Evolutionary conservation across 805 yeast species (phyloP).

Genomic region (Candida tibetensis): DNA sequence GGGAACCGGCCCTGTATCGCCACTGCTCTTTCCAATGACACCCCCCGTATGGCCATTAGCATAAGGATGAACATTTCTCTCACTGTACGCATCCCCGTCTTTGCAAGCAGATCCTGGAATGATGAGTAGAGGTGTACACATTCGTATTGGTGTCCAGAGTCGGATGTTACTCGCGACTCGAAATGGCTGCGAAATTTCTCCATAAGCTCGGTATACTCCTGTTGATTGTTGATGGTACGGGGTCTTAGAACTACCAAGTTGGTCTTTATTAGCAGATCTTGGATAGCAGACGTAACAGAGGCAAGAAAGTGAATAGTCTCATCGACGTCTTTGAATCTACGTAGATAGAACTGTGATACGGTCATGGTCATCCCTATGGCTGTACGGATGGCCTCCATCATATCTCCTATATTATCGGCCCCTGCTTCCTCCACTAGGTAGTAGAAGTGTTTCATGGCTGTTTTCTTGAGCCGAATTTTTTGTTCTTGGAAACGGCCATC

Average conservation of each 20-base stretch:
- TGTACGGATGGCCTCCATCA: conserved; percentile 70
- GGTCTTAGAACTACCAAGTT: conserved; percentile 53
- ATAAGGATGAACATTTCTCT: conserved; percentile 72
- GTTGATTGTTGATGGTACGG: conserved; percentile 45
- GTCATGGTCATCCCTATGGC: conserved; percentile 70
- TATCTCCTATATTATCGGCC: conserved; percentile 33
- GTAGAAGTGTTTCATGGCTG: conserved; percentile 64
- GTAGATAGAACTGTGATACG: conserved; percentile 62
- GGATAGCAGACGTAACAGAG: conserved; percentile 46
- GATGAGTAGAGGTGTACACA: conserved; percentile 34
- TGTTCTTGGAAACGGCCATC: conserved; percentile 93
- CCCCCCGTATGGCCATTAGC: conserved; percentile 77
- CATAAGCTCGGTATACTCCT: conserved; percentile 45
- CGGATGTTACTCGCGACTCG: conserved; percentile 20
- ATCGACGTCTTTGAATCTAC: conserved; percentile 67
- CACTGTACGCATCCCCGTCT: conserved; percentile 66
- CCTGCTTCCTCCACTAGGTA: conserved; percentile 80
- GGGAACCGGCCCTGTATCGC: conserved; percentile 67
- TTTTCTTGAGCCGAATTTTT: conserved; percentile 66
- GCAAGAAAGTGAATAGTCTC: conserved; percentile 66
- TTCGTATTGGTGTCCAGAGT: conserved; percentile 20
- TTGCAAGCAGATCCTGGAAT: conserved; percentile 68
- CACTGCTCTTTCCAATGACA: conserved; percentile 81
- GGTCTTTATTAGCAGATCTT: conserved; percentile 27
- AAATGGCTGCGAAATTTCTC: conserved; percentile 45